Conservation (phyloP, 805 yeast genomes). For the Lachancea dasiensis region DNA sequence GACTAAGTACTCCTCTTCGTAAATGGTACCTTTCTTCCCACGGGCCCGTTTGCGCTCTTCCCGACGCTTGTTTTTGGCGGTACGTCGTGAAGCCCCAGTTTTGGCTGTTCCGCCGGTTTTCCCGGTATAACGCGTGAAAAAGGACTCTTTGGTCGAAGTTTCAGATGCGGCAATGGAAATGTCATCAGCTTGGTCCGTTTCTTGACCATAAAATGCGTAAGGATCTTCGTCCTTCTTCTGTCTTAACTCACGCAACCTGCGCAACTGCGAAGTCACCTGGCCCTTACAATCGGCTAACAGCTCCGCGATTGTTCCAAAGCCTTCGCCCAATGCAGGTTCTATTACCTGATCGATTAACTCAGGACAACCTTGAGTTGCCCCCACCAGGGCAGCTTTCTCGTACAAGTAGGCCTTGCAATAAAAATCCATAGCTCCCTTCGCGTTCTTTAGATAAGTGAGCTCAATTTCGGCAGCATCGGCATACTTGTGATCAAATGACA, state of each 20-base stretch:
- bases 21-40: conserved; percentile 96
- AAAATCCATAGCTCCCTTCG: conserved; percentile 55
- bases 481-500: conserved; percentile 66
- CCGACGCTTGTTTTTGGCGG: conserved; percentile 86
- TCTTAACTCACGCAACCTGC: conserved; percentile 78
- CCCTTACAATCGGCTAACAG: conserved; percentile 87
- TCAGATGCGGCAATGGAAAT: conserved; percentile 94
- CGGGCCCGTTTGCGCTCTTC: conserved; percentile 95
- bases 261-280: conserved; percentile 77
- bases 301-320: conserved; percentile 83
- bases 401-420: conserved; percentile 72
- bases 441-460: conserved; percentile 51
- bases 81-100: conserved; percentile 90
- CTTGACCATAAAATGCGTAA: conserved; percentile 71
- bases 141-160: conserved; percentile 86
- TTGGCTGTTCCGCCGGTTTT: conserved; percentile 93
- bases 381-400: conserved; percentile 69
- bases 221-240: conserved; percentile 81
- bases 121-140: conserved; percentile 94
- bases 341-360: conserved; percentile 53
- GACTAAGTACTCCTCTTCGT: conserved; percentile 92
- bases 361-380: conserved; percentile 37
- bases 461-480: conserved; percentile 77
- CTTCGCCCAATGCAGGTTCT: conserved; percentile 76
- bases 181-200: conserved; percentile 79